phyloP scores from a whole-genome alignment of 305 asterid genomes.

The Rubia balearica region DNA sequence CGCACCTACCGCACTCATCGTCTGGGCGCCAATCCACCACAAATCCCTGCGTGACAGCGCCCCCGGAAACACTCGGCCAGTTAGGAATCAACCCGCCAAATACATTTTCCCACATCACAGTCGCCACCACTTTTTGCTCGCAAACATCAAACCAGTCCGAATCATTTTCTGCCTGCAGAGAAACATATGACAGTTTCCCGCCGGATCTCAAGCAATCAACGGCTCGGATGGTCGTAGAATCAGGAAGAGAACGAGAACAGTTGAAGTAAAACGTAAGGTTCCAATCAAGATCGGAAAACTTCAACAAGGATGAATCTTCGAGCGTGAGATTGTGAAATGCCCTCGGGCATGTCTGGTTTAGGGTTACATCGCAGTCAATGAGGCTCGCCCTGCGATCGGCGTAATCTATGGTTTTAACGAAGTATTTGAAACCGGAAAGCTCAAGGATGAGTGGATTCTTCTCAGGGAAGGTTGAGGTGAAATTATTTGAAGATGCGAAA shows the following conservation, averaged over 20 bases:
- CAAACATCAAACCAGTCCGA: background rate
- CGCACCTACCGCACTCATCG: slow-evolving; percentile 1
- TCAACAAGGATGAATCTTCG: background rate
- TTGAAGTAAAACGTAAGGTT: slow-evolving; percentile 15
- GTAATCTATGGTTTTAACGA: slow-evolving; percentile 3
- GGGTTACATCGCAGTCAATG: background rate
- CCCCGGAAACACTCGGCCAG: background rate
- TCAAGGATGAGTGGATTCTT: background rate
- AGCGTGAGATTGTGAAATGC: slow-evolving; percentile 11
- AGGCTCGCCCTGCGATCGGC: background rate
- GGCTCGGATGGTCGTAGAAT: background rate
- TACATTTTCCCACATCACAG: background rate
- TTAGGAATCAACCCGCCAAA: background rate
- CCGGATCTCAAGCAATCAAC: slow-evolving; percentile 7
- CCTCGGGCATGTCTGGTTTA: slow-evolving; percentile 9
- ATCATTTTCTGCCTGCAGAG: background rate
- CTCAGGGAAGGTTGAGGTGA: background rate
- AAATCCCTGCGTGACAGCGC: slow-evolving; percentile 12
- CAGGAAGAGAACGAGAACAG: background rate
- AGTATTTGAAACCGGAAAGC: background rate
- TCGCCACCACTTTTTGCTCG: slow-evolving; percentile 9
- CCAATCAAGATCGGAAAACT: background rate
- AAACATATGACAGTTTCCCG: background rate
- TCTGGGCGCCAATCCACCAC: slow-evolving; percentile 6
- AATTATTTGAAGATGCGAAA: background rate